These are phyloP conservation scores for Lachancea lanzarotensis DNA, from an alignment of 805 yeast species.

Conservation along the genomic window DNA sequence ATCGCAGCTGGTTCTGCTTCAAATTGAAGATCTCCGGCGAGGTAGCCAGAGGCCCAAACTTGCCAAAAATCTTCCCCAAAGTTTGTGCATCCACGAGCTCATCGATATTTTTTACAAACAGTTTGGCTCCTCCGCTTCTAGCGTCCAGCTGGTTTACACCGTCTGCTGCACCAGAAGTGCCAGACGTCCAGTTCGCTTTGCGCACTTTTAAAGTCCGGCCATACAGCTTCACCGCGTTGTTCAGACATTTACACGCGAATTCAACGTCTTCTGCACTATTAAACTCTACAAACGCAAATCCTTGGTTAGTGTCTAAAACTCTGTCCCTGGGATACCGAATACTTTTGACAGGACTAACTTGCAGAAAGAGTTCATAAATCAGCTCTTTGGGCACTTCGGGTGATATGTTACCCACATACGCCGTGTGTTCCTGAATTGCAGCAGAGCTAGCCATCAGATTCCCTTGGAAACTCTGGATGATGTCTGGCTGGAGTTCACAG, in stretches of 20 bases:
- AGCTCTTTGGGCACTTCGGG: constrained; percentile 63
- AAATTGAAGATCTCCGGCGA: constrained; percentile 41
- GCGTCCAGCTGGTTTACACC: constrained; percentile 15
- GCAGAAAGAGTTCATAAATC: constrained; percentile 75
- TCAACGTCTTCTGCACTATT: constrained; percentile 53
- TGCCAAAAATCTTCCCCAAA: constrained; percentile 44
- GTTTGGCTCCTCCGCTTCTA: constrained; percentile 53
- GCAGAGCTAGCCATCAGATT: constrained; percentile 33
- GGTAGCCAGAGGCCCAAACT: constrained; percentile 57
- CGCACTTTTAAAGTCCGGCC: constrained; percentile 57
- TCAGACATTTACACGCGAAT: constrained; percentile 55
- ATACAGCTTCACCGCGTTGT: constrained; percentile 48
- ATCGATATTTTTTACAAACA: constrained; percentile 65
- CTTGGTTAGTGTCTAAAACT: constrained; percentile 63
- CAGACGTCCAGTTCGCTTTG: constrained; percentile 35
- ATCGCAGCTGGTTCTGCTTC: constrained; percentile 45
- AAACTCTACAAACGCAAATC: constrained; percentile 84
- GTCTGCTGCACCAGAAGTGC: constrained; percentile 11
- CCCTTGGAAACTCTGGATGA: too few relatives aligned
- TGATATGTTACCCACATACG: constrained; percentile 81
- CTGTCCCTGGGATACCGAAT: constrained; percentile 78
- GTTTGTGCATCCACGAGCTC: constrained; percentile 56
- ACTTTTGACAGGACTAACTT: constrained; percentile 69
- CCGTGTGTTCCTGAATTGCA: constrained; percentile 49
- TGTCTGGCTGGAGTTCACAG: neutral